These are phyloP conservation scores for Erysimum cheiranthoides DNA, from an alignment of 345 rosid species.

Conservation along the genomic window DNA sequence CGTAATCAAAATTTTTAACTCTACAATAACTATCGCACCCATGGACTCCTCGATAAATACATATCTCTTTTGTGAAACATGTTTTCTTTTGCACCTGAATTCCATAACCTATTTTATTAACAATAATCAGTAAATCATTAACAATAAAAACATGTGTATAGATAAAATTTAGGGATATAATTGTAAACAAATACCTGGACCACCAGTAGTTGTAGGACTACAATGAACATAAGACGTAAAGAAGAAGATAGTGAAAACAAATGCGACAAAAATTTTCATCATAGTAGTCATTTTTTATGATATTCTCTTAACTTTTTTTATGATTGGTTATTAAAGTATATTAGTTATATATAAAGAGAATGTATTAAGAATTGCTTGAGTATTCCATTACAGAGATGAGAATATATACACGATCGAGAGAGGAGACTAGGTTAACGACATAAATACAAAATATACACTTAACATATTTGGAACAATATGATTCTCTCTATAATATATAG, in stretches of 20 bases:
- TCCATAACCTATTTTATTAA: neutral
- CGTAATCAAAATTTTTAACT: neutral
- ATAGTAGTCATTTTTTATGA: neutral
- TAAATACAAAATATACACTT: too few relatives aligned
- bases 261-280: neutral
- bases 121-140: neutral
- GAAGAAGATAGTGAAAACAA: neutral
- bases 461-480: too few relatives aligned
- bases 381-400: too few relatives aligned
- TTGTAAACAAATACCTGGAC: neutral
- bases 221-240: neutral
- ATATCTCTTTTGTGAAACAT: neutral
- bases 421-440: too few relatives aligned
- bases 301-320: neutral
- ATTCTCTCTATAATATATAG: neutral
- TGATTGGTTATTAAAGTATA: neutral
- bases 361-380: too few relatives aligned
- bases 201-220: neutral
- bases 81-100: neutral
- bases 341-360: neutral
- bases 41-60: neutral
- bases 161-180: neutral
- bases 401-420: too few relatives aligned
- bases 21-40: neutral
- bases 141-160: neutral